Percentiles rank a stretch among this genome's conserved stretches.
phyloP scores from a whole-genome alignment of 768 basidiomycete species.

The Mycena filopes region DNA sequence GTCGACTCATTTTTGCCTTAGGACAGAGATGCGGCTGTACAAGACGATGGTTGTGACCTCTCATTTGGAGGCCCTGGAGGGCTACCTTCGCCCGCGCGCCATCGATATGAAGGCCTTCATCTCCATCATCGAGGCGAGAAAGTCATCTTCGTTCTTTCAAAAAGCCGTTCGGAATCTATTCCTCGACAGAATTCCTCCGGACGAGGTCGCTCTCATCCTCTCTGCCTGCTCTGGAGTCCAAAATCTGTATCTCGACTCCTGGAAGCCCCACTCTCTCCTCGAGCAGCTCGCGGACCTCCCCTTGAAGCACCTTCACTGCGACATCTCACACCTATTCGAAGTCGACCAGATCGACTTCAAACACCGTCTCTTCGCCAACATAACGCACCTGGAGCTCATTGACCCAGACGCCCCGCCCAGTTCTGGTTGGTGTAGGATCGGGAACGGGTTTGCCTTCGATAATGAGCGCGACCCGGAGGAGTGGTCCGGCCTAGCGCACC shows the following conservation, averaged over 20 bases:
- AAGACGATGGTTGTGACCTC: no score
- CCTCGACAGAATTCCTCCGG: background rate
- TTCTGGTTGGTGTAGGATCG: no score
- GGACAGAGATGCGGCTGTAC: no score
- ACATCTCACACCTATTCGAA: background rate
- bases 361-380: background rate
- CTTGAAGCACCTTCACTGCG: background rate
- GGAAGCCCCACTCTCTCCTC: rapidly evolving
- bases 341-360: background rate
- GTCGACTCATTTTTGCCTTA: no score
- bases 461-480: background rate
- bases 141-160: background rate
- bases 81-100: no score
- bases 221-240: background rate
- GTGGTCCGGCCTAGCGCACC: background rate
- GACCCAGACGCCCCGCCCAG: no score
- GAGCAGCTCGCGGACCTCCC: background rate
- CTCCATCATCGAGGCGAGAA: background rate
- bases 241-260: background rate
- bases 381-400: background rate
- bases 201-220: background rate
- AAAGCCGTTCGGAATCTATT: background rate
- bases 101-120: background rate
- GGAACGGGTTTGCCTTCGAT: no score
- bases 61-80: no score